phyloP scores from a whole-genome alignment of 1,284 basidiomycete species.

The Leccinum subfulvum region DNA sequence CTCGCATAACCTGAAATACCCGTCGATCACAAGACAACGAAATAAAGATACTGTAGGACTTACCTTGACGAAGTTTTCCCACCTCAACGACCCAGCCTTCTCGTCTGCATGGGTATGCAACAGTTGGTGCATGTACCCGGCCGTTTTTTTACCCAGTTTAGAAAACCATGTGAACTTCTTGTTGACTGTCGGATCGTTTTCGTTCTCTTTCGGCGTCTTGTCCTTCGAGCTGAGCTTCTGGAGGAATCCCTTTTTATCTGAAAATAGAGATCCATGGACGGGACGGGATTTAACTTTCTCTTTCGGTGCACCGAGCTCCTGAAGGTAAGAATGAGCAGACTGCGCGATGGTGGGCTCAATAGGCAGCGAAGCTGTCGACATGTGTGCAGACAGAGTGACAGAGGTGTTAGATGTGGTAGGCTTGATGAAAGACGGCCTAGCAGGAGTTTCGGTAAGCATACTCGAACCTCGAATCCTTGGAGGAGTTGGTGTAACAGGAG shows the following conservation, averaged over 20 bases:
- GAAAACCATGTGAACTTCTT: slow-evolving; percentile 54
- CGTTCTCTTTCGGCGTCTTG: slow-evolving; percentile 38
- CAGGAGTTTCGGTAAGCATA: slow-evolving; percentile 19
- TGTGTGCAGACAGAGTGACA: slow-evolving; percentile 31
- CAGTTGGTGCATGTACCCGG: slow-evolving; percentile 60
- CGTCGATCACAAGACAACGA: background rate
- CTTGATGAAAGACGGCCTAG: slow-evolving; percentile 18
- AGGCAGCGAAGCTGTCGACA: slow-evolving; percentile 47
- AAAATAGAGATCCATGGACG: slow-evolving; percentile 50
- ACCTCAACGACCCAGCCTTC: slow-evolving; percentile 66
- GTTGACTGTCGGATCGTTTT: slow-evolving; percentile 34
- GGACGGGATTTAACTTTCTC: slow-evolving; percentile 68
- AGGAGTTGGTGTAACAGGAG: slow-evolving; percentile 18
- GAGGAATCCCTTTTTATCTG: slow-evolving; percentile 50
- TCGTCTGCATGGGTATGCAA: slow-evolving; percentile 56
- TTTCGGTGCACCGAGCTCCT: slow-evolving; percentile 50
- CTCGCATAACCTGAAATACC: slow-evolving; percentile 60
- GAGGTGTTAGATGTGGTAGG: slow-evolving; percentile 23
- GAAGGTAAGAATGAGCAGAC: slow-evolving; percentile 68
- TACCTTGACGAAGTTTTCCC: slow-evolving; percentile 67
- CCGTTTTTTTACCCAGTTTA: slow-evolving; percentile 57
- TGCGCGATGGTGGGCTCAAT: slow-evolving; percentile 52
- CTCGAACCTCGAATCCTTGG: slow-evolving; percentile 15
- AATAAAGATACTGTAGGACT: background rate
- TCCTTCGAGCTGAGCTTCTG: slow-evolving; percentile 45